A percentile compares a stretch with the other conserved stretches of the same genome.
Evolutionary conservation across 495 filamentous ascomycete genomes (phyloP).

Genomic region (Podospora pseudoanserina): DNA sequence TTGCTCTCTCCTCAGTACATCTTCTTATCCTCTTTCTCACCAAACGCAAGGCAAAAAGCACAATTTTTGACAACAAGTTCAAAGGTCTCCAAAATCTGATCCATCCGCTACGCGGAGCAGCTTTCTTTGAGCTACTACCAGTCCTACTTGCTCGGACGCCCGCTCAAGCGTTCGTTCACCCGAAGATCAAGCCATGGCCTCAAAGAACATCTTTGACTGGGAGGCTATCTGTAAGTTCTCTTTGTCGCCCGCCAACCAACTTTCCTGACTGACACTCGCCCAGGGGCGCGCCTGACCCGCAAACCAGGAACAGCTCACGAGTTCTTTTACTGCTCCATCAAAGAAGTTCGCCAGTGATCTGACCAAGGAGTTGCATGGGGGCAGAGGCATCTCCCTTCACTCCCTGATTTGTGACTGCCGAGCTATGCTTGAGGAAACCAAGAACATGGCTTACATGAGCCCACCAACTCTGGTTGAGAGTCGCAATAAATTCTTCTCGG

Average conservation of each 20-base stretch:
- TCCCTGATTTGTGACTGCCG: no score
- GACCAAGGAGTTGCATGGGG: neutral
- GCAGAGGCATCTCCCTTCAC: no score
- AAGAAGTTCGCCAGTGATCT: neutral
- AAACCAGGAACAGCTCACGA: neutral
- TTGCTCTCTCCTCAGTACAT: no score
- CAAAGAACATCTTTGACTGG: neutral
- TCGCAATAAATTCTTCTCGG: no score
- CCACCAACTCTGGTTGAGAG: no score
- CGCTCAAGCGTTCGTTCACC: neutral
- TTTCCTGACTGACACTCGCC: neutral
- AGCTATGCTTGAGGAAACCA: no score
- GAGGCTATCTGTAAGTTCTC: neutral
- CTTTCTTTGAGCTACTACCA: neutral
- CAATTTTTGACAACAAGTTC: no score
- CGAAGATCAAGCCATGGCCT: neutral
- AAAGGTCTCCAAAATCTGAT: no score
- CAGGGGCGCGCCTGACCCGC: neutral
- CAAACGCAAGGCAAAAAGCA: no score
- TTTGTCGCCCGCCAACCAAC: no score
- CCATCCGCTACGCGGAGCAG: neutral
- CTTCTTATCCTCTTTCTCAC: no score
- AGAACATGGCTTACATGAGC: no score
- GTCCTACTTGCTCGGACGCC: neutral
- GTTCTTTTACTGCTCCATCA: neutral